Base-by-base conservation (phyloP, 108 stramenopile genomes). In the Discostella stelligeroides region DNA sequence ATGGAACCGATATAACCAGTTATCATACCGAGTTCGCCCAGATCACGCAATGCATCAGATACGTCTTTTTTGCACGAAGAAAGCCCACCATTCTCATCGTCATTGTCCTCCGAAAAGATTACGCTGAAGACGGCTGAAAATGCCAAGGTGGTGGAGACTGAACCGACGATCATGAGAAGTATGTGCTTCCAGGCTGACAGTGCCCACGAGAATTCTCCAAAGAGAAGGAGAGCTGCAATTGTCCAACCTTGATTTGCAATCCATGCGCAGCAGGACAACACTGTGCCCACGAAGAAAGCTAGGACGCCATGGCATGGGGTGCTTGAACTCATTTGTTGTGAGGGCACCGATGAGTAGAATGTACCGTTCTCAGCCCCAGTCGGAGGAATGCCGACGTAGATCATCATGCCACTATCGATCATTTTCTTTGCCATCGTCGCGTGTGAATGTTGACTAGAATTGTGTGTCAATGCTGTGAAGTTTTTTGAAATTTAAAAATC, bases 1-100 rank as follows among this genome's bases (percentile, higher is more conserved):
- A 68, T 60, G 10, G 62, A 38, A 11, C 37, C 25, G 13, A 68
- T 25, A 34, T 64, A 76, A 5, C 75, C 75, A 48, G 56, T 24
- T 13, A 76, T 23, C 21, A 76, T 68, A 6, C 75, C 75, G 13
- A 69, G 34, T 48, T 76, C 75, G 1, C 75, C 75, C 2, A 76
- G 47, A n/a, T 76, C 75, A 49, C 63, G 60, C 50, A 75, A 25
- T 34, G 66, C 61, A 34, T 63, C 61, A 2, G 60, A 34, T 7
- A 76, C 47, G 29, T 73, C 63, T 14, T 29, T 53, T 21, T 38
- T 48, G 47, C 24, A 59, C 1, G 29, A 29, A 0, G 21, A 55
- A 20, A 47, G 34, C 39, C 30, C 57, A 6, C 57, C 63, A 24
- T 50, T 60, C 37, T 72, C 60, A 25, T 60, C 27, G 23, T 60